Evolutionary conservation across 1,284 basidiomycete species (phyloP).

Genomic region (Moesziomyces sp.): DNA sequence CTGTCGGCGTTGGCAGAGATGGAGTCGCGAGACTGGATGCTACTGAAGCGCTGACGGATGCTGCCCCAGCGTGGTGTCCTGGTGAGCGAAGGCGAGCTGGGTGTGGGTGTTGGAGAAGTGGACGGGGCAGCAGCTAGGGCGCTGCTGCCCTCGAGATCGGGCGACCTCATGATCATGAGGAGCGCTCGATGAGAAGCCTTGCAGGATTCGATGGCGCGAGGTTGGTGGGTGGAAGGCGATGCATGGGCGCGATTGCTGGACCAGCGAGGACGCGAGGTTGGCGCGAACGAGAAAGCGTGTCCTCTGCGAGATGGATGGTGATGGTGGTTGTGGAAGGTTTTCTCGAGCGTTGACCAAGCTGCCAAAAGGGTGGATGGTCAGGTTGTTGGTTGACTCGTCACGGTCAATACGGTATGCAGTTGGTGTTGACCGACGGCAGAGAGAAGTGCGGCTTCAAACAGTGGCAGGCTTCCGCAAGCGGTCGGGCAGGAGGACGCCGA

Average conservation of each 20-base stretch:
- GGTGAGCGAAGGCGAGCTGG: conserved; percentile 9
- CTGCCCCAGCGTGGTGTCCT: conserved; percentile 39
- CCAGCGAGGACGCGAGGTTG: neutral
- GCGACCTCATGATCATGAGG: neutral
- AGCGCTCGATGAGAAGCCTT: neutral
- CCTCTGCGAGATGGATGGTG: too few relatives aligned
- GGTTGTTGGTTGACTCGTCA: too few relatives aligned
- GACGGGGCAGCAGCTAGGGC: conserved; percentile 1
- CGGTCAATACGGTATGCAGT: too few relatives aligned
- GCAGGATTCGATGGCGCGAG: neutral
- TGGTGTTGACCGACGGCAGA: too few relatives aligned
- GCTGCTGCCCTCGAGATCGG: neutral
- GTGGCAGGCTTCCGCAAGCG: too few relatives aligned
- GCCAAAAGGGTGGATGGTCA: too few relatives aligned
- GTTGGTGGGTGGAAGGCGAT: neutral
- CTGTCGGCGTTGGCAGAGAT: conserved; percentile 19
- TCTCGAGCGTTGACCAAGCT: too few relatives aligned
- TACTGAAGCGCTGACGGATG: conserved; percentile 43
- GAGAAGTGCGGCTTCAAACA: too few relatives aligned
- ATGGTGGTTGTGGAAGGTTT: too few relatives aligned
- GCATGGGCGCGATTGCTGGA: neutral
- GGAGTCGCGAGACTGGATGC: conserved; percentile 28
- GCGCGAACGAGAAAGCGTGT: neutral
- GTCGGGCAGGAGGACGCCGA: too few relatives aligned
- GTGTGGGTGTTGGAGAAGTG: conserved; percentile 8